A percentile compares a stretch with the other conserved stretches of the same genome.
These are phyloP conservation scores for Podospora pseudocomata DNA, from an alignment of 495 filamentous ascomycete species.

Conservation along the genomic window DNA sequence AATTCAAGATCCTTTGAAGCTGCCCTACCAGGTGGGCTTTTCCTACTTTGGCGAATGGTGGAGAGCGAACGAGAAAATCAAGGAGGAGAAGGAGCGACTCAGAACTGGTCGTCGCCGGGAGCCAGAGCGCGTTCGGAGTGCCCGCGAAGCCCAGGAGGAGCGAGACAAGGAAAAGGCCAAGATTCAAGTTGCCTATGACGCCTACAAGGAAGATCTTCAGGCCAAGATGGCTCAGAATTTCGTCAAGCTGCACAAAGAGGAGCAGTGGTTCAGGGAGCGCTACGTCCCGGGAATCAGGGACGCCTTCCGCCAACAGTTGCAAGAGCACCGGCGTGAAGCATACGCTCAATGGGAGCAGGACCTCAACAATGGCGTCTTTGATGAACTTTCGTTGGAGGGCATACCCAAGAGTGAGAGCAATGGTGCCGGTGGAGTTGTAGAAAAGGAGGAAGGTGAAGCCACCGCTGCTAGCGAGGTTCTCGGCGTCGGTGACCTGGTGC, in stretches of 20 bases:
- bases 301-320: constrained; percentile 61
- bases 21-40: constrained; percentile 93
- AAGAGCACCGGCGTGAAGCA: constrained; percentile 66
- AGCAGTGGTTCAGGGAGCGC: constrained; percentile 97
- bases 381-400: constrained; percentile 91
- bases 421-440: constrained; percentile 76
- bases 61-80: constrained; percentile 77
- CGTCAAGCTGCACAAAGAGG: constrained; percentile 82
- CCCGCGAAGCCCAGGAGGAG: constrained; percentile 77
- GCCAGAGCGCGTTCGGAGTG: constrained; percentile 65
- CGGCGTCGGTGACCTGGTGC: constrained; percentile 83
- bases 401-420: constrained; percentile 93
- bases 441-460: constrained; percentile 92
- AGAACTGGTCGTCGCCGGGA: constrained; percentile 71
- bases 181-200: constrained; percentile 89
- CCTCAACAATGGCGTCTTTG: constrained; percentile 75
- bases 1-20: constrained; percentile 72
- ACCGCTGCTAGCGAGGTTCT: constrained; percentile 87
- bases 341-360: constrained; percentile 85
- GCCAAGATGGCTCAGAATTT: constrained; percentile 85
- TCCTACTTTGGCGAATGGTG: constrained; percentile 98
- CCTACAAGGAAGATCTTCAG: constrained; percentile 91
- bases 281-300: constrained; percentile 81
- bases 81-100: constrained; percentile 78
- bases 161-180: constrained; percentile 82